These are phyloP conservation scores for Bombardia bombarda DNA, from an alignment of 495 filamentous ascomycete genomes.

Conservation along the genomic window DNA sequence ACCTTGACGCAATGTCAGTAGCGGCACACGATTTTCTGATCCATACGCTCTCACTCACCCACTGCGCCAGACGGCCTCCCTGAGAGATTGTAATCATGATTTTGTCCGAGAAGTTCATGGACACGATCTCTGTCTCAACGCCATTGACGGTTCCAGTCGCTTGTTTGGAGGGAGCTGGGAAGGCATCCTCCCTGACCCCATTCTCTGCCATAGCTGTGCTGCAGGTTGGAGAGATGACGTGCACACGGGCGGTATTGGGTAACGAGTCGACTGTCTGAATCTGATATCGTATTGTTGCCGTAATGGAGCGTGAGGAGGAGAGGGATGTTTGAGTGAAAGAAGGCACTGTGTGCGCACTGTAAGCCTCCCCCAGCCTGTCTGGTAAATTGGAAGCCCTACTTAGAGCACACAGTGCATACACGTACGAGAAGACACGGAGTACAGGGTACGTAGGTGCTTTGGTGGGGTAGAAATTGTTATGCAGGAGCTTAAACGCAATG, in stretches of 20 bases:
- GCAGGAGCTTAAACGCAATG: background rate
- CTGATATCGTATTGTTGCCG: no score
- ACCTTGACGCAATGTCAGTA: conserved; percentile 44
- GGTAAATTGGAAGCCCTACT: no score
- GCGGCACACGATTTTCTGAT: background rate
- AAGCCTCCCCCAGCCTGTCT: no score
- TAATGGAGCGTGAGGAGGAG: background rate
- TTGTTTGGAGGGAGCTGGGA: conserved; percentile 68
- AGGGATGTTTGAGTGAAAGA: background rate
- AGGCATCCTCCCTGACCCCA: conserved; percentile 39
- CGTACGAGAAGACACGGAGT: background rate
- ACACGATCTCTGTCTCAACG: conserved; percentile 61
- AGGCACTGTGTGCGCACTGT: background rate
- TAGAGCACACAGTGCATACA: background rate
- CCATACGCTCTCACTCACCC: conserved; percentile 50
- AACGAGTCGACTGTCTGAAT: no score
- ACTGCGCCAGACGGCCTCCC: conserved; percentile 78
- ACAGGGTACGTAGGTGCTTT: background rate
- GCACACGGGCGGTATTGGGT: no score
- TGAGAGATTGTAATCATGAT: conserved; percentile 88
- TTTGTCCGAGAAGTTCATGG: conserved; percentile 76
- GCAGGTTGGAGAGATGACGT: no score
- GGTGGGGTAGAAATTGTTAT: background rate
- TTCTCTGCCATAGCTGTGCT: conserved; percentile 14
- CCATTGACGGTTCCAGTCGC: conserved; percentile 57